These are phyloP conservation scores for Paralagenidium karlingii DNA, from an alignment of 352 stramenopile genomes.

Conservation along the genomic window DNA sequence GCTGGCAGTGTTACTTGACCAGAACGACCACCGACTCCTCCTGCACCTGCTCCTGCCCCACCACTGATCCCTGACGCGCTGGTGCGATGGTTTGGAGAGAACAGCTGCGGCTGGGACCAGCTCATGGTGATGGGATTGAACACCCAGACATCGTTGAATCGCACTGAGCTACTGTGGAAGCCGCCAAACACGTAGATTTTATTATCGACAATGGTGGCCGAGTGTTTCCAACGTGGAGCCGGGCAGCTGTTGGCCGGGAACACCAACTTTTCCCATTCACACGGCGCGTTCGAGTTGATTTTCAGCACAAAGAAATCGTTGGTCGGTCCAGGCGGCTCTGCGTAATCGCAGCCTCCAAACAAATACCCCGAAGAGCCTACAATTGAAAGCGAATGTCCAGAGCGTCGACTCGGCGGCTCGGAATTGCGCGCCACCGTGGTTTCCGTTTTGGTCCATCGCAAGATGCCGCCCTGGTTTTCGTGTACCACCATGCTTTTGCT, in stretches of 20 bases:
- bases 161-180: constrained; percentile 76
- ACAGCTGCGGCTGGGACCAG: constrained; percentile 60
- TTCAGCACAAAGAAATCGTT: constrained; percentile 92
- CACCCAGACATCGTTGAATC: constrained; percentile 95
- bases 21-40: too few species aligned
- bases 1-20: constrained; percentile 34
- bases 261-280: constrained; percentile 58
- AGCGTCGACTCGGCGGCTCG: constrained; percentile 81
- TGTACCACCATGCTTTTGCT: not conserved
- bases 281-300: constrained; percentile 47
- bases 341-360: constrained; percentile 88
- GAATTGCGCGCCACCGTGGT: constrained; percentile 43
- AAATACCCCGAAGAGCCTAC: constrained; percentile 84
- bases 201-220: constrained; percentile 74
- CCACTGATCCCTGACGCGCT: constrained; percentile 9
- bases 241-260: constrained; percentile 20
- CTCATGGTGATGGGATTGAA: constrained; percentile 90
- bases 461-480: constrained; percentile 4
- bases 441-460: constrained; percentile 51
- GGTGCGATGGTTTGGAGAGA: constrained; percentile 1
- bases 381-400: constrained; percentile 88
- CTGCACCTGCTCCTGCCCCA: too few species aligned
- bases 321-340: constrained; percentile 80
- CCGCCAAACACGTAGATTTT: constrained; percentile 92
- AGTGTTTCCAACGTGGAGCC: constrained; percentile 83